Evolutionary conservation across 257 asterid genomes (phyloP), one percentile per base, ranked within the genome.

Genomic region (Linderniella brevidens): DNA sequence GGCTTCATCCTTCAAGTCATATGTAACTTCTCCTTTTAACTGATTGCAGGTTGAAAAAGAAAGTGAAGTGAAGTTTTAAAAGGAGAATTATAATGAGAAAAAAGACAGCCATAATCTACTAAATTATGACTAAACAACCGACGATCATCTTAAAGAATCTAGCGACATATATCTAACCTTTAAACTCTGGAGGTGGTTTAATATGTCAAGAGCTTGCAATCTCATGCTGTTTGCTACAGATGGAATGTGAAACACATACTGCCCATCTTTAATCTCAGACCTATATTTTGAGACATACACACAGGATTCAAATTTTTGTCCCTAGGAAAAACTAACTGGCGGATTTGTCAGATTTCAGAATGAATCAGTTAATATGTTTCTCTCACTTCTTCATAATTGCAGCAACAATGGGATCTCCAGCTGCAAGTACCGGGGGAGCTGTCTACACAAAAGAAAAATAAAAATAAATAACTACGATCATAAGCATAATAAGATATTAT

Each of bases 1-100:
- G 52, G 98, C 98, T 37, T 72, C 92, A 71, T 88, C 98, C 79
- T 84, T 84, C 72, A 88, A 55, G 57, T 88, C 94, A 52, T 80
- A 88, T 16, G 93, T 67, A 52, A 88, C 69, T 65, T 88, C 98
- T 64, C 93, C 86, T 71, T 77, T 81, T 55, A 73, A 49, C 98
- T 88, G 70, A 58, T 55, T 57, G 54, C 63, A 48, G 41, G 54
- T 62, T 41, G 14, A 43, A 41, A 35, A 60, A 14, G 3, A 25
- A 47, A 48, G 37, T 41, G 46, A 8, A 39, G 17, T 17, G 35
- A 16, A 52, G 15, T 37, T n/a, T 5, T 36, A 46, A 11, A 37
- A 56, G 45, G 35, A 3, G 19, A 10, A 16, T 39, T 18, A 38
- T 10, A 10, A 39, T 13, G 15, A 10, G 13, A 9, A 11, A 39